These are phyloP conservation scores for Boletus insuetus DNA, from an alignment of 768 basidiomycete species.

Conservation along the genomic window DNA sequence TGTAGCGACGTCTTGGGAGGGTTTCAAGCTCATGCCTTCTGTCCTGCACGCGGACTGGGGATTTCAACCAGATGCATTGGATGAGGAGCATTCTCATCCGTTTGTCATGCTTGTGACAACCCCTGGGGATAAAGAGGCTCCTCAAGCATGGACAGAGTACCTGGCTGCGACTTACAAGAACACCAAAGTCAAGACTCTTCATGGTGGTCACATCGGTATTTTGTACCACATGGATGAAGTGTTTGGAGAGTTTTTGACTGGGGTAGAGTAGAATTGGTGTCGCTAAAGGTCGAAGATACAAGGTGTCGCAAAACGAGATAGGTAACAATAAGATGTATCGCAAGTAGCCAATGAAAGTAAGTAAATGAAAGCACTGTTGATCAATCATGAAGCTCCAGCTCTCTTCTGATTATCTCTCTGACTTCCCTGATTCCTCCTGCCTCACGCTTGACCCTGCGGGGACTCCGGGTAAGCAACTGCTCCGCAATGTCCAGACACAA, in stretches of 20 bases:
- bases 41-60: conserved; percentile 54
- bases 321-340: conserved; percentile 12
- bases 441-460: conserved; percentile 67
- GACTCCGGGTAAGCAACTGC: conserved; percentile 66
- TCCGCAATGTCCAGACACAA: conserved; percentile 57
- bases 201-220: conserved; percentile 49
- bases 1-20: conserved; percentile 49
- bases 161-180: conserved; percentile 47
- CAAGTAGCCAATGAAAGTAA: conserved; percentile 13
- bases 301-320: conserved; percentile 16
- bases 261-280: conserved; percentile 12
- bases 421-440: conserved; percentile 75
- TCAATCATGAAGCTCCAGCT: conserved; percentile 68
- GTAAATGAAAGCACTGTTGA: conserved; percentile 30
- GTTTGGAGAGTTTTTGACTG: conserved; percentile 36
- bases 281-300: conserved; percentile 4
- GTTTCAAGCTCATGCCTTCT: conserved; percentile 42
- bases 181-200: conserved; percentile 37
- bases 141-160: conserved; percentile 46
- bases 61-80: conserved; percentile 40
- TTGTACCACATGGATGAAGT: conserved; percentile 46
- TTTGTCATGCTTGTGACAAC: conserved; percentile 46
- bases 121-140: conserved; percentile 41
- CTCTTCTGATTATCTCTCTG: conserved; percentile 75
- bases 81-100: conserved; percentile 43